Evolutionary conservation across 2,329 filamentous ascomycete genomes (phyloP), one percentile per base, ranked within the genome.

Genomic region (Botrytis galanthina): DNA sequence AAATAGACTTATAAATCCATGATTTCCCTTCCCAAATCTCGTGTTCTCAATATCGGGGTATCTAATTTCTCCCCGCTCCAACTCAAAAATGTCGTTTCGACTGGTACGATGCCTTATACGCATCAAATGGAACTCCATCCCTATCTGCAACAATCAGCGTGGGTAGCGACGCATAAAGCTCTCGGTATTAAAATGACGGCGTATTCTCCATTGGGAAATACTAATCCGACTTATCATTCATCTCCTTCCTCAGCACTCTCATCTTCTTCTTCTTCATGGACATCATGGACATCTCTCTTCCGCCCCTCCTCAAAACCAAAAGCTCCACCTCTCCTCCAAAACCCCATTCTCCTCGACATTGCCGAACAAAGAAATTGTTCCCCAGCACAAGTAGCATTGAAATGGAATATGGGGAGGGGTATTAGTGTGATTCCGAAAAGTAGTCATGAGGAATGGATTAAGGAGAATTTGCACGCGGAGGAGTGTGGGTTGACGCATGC

Each of bases 111-210:
- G 70, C 88, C 88, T 9, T 91, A 91, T 26, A 92, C 93, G 76
- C 94, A 95, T 87, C 92, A 95, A 83, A 88, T 93, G 81, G 93
- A 95, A 83, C 86, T 94, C 26, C 92, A 94, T 83, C 92, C 92
- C 42, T 91, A 91, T 84, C 90, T 92, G 85, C 91, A 92, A 3
- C 93, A 91, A 37, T 70, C 75, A 1, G 57, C 73, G 4, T 81
- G 78, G 73, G 70, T 78, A 26, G 46, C 75, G 14, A 78, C 77
- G 64, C 78, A 81, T 12, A 64, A 71, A 46, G 73, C 76, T 18
- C 72, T 80, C n/a, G 77, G 78, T 20, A 82, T 83, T 51, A 77
- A 80, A 48, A 78, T 82, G 1, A 75, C 81, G 1, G 80, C 81
- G 10, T 82, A 82, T 75, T 81, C 80, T 37, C 82, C 82, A 1